phyloP scores from a whole-genome alignment of 202 grass and related monocot species.

The Panicum virgatum region DNA sequence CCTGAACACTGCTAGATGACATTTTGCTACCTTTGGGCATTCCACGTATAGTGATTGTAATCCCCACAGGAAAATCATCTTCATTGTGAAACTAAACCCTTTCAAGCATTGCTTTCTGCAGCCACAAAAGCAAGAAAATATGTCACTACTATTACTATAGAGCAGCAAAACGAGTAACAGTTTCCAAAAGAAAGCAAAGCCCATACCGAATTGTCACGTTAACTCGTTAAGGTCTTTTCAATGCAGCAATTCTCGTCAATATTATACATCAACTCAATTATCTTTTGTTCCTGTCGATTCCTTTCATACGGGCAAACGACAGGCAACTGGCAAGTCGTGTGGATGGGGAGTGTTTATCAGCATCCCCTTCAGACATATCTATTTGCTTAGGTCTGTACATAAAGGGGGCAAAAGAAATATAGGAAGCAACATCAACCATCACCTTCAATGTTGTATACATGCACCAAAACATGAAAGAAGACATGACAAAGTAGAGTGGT shows the following conservation, averaged over 20 bases:
- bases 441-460: background rate
- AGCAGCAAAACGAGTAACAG: background rate
- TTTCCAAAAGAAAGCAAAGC: background rate
- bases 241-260: slow-evolving; percentile 1
- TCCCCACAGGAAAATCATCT: background rate
- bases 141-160: background rate
- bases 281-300: slow-evolving; percentile 9
- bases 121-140: slow-evolving; percentile 8
- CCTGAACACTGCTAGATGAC: slow-evolving; percentile 1
- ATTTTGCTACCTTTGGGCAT: slow-evolving; percentile 31
- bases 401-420: background rate
- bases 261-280: slow-evolving; percentile 1
- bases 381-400: slow-evolving; percentile 46
- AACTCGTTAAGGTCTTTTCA: background rate
- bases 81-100: slow-evolving; percentile 4
- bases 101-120: slow-evolving; percentile 27
- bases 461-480: background rate
- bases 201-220: slow-evolving; percentile 7
- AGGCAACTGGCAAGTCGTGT: slow-evolving; percentile 40
- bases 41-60: background rate
- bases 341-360: slow-evolving; percentile 23
- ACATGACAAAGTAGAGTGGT: background rate
- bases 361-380: slow-evolving; percentile 32
- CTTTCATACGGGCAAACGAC: slow-evolving; percentile 40
- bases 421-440: background rate